A percentile compares a stretch with the other conserved stretches of the same genome.
Evolutionary conservation across 2,329 filamentous ascomycete genomes (phyloP).

Genomic region (Orbilia ellipsospora): DNA sequence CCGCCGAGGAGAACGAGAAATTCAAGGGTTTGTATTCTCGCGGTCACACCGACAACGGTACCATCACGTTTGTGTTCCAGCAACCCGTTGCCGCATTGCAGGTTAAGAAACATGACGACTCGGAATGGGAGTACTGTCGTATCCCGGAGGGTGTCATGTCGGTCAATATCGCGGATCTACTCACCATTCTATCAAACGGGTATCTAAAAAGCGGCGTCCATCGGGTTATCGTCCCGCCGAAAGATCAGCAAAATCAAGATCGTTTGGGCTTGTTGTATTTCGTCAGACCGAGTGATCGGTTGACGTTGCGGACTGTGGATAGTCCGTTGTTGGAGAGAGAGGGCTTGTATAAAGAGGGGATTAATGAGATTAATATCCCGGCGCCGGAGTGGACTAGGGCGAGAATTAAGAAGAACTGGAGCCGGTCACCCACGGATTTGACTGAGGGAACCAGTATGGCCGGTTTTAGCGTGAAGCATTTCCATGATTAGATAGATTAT

Average conservation of each 20-base stretch:
- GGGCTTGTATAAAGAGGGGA: slow-evolving; percentile 42
- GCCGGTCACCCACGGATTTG: slow-evolving; percentile 31
- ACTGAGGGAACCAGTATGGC: slow-evolving; percentile 36
- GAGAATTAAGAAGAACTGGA: slow-evolving; percentile 50
- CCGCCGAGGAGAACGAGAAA: slow-evolving; percentile 65
- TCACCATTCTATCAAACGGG: slow-evolving; percentile 67
- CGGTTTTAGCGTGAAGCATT: slow-evolving; percentile 48
- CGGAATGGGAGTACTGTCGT: slow-evolving; percentile 67
- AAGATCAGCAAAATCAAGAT: slow-evolving; percentile 65
- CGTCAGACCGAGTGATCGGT: slow-evolving; percentile 64
- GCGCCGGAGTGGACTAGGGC: slow-evolving; percentile 45
- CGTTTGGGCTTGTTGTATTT: slow-evolving; percentile 68
- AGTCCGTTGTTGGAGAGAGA: slow-evolving; percentile 61
- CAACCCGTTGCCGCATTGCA: slow-evolving; percentile 71
- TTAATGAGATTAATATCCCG: slow-evolving; percentile 42
- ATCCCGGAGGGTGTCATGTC: slow-evolving; percentile 67
- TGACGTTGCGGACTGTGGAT: slow-evolving; percentile 62
- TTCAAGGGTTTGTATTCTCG: slow-evolving; percentile 64
- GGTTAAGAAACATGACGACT: slow-evolving; percentile 64
- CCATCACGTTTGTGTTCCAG: slow-evolving; percentile 69
- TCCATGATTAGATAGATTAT: slow-evolving; percentile 23
- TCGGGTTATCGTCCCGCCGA: slow-evolving; percentile 64
- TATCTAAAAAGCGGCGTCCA: slow-evolving; percentile 65
- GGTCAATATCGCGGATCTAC: slow-evolving; percentile 67
- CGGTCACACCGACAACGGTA: slow-evolving; percentile 70